phyloP scores from a whole-genome alignment of 495 filamentous ascomycete genomes.

The Penicillium simplicissimum region DNA sequence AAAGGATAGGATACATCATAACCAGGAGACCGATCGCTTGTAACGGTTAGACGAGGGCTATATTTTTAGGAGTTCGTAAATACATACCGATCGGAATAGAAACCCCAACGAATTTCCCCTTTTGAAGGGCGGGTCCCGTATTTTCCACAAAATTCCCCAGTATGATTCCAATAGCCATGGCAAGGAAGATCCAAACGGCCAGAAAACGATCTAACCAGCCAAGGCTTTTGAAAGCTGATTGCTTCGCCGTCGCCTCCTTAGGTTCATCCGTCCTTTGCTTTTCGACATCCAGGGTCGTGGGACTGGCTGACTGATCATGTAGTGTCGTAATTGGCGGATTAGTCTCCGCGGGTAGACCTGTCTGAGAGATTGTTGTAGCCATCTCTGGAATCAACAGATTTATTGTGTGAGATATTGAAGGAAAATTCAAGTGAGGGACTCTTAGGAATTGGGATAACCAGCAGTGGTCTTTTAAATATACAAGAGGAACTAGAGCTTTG shows the following conservation, averaged over 20 bases:
- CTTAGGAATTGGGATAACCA: constrained; percentile 1
- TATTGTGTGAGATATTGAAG: constrained; percentile 6
- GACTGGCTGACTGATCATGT: constrained; percentile 9
- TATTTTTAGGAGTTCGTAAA: neutral
- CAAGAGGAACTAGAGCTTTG: constrained; percentile 7
- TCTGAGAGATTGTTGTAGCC: constrained; percentile 11
- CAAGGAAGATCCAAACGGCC: constrained; percentile 82
- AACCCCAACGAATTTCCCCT: constrained; percentile 71
- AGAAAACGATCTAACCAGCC: constrained; percentile 75
- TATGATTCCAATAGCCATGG: constrained; percentile 81
- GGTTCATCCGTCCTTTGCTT: constrained; percentile 12
- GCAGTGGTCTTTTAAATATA: constrained; percentile 10
- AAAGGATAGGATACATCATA: constrained; percentile 96
- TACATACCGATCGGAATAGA: constrained; percentile 72
- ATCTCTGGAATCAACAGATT: constrained; percentile 17
- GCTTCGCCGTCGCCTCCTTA: constrained; percentile 9
- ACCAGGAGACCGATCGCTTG: constrained; percentile 77
- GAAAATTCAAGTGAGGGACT: constrained; percentile 1
- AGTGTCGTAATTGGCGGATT: constrained; percentile 8
- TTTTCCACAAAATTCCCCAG: constrained; percentile 75
- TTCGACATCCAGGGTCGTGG: constrained; percentile 17
- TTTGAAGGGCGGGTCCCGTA: constrained; percentile 64
- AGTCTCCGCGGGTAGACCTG: constrained; percentile 8
- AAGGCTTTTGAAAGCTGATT: constrained; percentile 54
- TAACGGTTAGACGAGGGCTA: neutral